A percentile compares a stretch with the other conserved stretches of the same genome.
Evolutionary conservation across 139 green algal species (phyloP).

Genomic region (Chlorella sp.): DNA sequence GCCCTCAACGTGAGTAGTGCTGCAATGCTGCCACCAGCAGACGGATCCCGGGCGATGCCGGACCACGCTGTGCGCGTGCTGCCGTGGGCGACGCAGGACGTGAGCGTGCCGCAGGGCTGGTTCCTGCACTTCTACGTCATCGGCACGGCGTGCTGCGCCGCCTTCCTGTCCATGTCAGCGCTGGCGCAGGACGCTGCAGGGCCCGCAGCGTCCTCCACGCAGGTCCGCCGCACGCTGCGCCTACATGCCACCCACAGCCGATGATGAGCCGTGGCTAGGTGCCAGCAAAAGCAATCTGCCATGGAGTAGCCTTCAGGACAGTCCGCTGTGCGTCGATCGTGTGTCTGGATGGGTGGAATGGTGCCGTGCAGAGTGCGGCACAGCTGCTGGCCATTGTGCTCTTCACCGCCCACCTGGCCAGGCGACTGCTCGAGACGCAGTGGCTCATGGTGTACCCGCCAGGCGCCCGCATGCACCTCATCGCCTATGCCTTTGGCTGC

Average conservation of each 20-base stretch:
- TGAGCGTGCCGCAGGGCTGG: constrained; percentile 60
- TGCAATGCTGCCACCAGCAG: background rate
- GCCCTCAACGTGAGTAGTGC: constrained; percentile 26
- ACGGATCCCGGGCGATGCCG: background rate
- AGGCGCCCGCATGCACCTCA: constrained; percentile 63
- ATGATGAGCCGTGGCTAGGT: background rate
- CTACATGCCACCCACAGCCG: constrained; percentile 14
- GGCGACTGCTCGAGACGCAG: constrained; percentile 47
- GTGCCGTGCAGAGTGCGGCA: no score
- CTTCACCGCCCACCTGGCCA: constrained; percentile 56
- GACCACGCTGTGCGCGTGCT: no score
- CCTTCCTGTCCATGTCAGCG: constrained; percentile 62
- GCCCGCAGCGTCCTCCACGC: no score
- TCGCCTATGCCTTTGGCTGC: constrained; percentile 75
- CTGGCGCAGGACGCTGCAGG: no score
- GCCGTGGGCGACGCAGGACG: no score
- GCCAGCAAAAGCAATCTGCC: background rate
- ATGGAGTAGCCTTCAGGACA: no score
- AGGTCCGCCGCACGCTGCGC: no score
- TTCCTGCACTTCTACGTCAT: constrained; percentile 75
- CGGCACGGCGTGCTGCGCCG: constrained; percentile 27
- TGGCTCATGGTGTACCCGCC: constrained; percentile 44
- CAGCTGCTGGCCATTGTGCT: constrained; percentile 21
- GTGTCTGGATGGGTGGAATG: no score
- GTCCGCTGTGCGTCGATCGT: no score